phyloP scores from a whole-genome alignment of 441 rosid genomes.

The Populus tomentosa region DNA sequence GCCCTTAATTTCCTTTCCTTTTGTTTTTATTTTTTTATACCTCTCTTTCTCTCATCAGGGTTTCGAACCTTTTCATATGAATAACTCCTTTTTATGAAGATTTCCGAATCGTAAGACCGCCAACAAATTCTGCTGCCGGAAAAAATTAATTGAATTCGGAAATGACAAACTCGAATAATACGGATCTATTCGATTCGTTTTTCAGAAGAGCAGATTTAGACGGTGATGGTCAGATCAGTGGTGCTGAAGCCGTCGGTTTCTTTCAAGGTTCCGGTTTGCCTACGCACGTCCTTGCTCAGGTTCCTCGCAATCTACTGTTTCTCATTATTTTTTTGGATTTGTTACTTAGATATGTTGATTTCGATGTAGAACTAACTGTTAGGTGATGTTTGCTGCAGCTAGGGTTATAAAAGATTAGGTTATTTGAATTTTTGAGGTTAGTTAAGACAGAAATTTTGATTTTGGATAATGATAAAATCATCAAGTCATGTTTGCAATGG shows the following conservation, averaged over 20 bases:
- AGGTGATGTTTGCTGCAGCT: background rate
- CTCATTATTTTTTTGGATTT: too few relatives aligned
- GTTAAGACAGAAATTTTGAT: too few relatives aligned
- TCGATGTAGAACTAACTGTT: background rate
- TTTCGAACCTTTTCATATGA: background rate
- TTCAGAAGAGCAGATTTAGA: slow-evolving; percentile 94
- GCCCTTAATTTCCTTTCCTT: background rate
- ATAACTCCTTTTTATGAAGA: too few relatives aligned
- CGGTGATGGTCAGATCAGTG: slow-evolving; percentile 97
- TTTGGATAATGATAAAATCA: background rate
- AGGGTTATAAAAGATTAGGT: background rate
- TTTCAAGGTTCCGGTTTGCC: slow-evolving; percentile 88
- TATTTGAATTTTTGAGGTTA: background rate
- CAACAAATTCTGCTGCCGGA: background rate
- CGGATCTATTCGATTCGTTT: slow-evolving; percentile 89
- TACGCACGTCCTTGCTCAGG: slow-evolving; percentile 89
- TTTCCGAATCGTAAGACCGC: too few relatives aligned
- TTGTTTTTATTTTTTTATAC: too few relatives aligned
- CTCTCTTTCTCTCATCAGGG: background rate
- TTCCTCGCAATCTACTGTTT: slow-evolving; percentile 7
- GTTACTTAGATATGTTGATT: background rate
- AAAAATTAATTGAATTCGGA: background rate
- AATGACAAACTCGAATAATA: slow-evolving; percentile 43
- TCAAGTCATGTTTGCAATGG: background rate
- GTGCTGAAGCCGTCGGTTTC: slow-evolving; percentile 96